A percentile compares a stretch with the other conserved stretches of the same genome.
These are phyloP conservation scores for Kluyveromyces wickerhamii DNA, from an alignment of 805 yeast genomes.

Conservation along the genomic window DNA sequence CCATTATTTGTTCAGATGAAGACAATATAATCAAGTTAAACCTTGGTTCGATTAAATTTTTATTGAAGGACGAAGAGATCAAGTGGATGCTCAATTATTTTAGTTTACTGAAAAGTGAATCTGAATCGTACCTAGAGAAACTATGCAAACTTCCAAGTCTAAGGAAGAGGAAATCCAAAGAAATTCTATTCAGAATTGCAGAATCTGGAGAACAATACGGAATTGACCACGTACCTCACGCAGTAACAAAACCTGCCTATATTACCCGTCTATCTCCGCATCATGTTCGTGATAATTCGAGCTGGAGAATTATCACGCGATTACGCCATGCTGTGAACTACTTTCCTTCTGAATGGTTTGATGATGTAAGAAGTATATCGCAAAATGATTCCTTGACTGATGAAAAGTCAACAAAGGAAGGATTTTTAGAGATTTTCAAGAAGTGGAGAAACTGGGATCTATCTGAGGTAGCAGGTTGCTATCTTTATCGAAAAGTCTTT, in stretches of 20 bases:
- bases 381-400: conserved; percentile 33
- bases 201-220: conserved; percentile 41
- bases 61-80: background rate
- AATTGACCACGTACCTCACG: conserved; percentile 79
- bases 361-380: conserved; percentile 27
- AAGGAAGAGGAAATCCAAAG: conserved; percentile 17
- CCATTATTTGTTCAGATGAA: background rate
- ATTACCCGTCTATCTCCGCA: conserved; percentile 61
- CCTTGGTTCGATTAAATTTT: background rate
- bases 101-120: conserved; percentile 9
- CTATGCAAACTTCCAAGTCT: background rate
- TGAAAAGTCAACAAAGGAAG: conserved; percentile 44
- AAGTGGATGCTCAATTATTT: conserved; percentile 28
- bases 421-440: conserved; percentile 52
- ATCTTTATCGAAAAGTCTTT: conserved; percentile 47
- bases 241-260: conserved; percentile 81
- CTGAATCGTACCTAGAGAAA: no score
- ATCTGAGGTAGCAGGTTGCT: conserved; percentile 48
- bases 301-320: conserved; percentile 82
- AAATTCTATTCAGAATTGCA: conserved; percentile 36
- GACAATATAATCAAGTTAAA: background rate
- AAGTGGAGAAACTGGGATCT: conserved; percentile 94
- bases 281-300: conserved; percentile 71
- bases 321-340: conserved; percentile 62
- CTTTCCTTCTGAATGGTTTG: conserved; percentile 49